Conservation (phyloP, 2,329 filamentous ascomycete species). For the Didymella sp. region DNA sequence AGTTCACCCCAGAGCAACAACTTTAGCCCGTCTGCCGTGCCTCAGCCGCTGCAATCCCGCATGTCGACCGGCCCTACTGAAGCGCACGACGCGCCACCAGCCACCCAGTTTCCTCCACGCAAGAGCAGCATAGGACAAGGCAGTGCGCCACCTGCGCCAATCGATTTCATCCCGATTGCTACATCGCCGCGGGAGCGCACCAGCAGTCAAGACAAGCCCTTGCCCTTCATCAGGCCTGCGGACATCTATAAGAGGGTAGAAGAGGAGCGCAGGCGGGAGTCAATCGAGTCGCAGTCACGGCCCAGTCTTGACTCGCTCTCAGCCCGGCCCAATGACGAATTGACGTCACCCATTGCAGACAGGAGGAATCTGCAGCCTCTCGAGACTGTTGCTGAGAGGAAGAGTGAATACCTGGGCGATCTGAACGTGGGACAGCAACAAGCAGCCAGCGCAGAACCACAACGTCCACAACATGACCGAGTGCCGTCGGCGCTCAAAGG, state of each 20-base stretch:
- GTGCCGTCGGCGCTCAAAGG: conserved; percentile 27
- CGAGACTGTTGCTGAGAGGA: conserved; percentile 64
- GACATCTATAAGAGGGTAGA: conserved; percentile 78
- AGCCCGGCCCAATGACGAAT: conserved; percentile 33
- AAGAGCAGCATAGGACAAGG: conserved; percentile 66
- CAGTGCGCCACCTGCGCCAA: conserved; percentile 26
- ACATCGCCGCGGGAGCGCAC: conserved; percentile 39
- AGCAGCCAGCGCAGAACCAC: conserved; percentile 3
- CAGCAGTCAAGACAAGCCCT: conserved; percentile 56
- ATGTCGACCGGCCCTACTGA: conserved; percentile 49
- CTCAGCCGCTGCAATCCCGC: conserved; percentile 57
- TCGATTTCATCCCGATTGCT: conserved; percentile 19
- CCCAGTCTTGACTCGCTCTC: conserved; percentile 63
- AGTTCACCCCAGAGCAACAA: conserved; percentile 54
- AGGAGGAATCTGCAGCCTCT: conserved; percentile 46
- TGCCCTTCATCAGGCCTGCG: conserved; percentile 73
- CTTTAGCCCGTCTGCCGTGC: conserved; percentile 61
- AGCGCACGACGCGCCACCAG: conserved; percentile 34
- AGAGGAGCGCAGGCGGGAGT: conserved; percentile 68
- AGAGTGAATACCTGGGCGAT: conserved; percentile 65
- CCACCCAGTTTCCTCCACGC: conserved; percentile 62
- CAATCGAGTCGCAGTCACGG: conserved; percentile 62
- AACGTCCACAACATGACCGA: conserved; percentile 18
- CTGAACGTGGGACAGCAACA: conserved; percentile 26
- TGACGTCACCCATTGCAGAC: conserved; percentile 29